These are phyloP conservation scores for Samsoniella hepiali DNA, from an alignment of 2,329 filamentous ascomycete species.

Conservation along the genomic window DNA sequence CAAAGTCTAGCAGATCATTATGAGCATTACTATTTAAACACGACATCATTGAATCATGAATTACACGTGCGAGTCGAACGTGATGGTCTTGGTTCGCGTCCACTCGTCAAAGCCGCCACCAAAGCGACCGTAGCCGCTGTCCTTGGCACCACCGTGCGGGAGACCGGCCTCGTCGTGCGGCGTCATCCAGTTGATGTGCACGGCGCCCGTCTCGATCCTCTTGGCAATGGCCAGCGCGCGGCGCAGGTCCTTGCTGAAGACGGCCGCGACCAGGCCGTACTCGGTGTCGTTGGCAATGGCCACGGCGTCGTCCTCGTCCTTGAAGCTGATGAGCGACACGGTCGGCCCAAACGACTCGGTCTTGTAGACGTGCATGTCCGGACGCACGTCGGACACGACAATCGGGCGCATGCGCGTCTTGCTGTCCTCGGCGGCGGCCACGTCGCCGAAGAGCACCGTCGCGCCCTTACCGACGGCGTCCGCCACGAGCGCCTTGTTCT, in stretches of 20 bases:
- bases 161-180: conserved; percentile 59
- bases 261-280: conserved; percentile 65
- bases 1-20: too few species aligned
- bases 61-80: conserved; percentile 5
- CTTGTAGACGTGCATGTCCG: conserved; percentile 63
- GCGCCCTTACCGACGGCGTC: conserved; percentile 66
- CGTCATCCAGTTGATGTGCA: conserved; percentile 61
- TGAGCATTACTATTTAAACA: too few species aligned
- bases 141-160: conserved; percentile 62
- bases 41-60: neutral
- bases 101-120: conserved; percentile 30
- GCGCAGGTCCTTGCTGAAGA: conserved; percentile 66
- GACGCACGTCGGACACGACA: conserved; percentile 58
- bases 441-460: conserved; percentile 37
- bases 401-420: conserved; percentile 53
- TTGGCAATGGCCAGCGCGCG: conserved; percentile 53
- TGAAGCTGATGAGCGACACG: conserved; percentile 61
- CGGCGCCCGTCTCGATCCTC: conserved; percentile 59
- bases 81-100: conserved; percentile 18
- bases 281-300: conserved; percentile 73
- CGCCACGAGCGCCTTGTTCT: conserved; percentile 17
- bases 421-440: conserved; percentile 26
- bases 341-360: conserved; percentile 71
- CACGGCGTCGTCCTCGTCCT: conserved; percentile 65
- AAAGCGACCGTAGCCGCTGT: conserved; percentile 59